phyloP scores from a whole-genome alignment of 768 basidiomycete genomes.

The Thelephora ganbajun region DNA sequence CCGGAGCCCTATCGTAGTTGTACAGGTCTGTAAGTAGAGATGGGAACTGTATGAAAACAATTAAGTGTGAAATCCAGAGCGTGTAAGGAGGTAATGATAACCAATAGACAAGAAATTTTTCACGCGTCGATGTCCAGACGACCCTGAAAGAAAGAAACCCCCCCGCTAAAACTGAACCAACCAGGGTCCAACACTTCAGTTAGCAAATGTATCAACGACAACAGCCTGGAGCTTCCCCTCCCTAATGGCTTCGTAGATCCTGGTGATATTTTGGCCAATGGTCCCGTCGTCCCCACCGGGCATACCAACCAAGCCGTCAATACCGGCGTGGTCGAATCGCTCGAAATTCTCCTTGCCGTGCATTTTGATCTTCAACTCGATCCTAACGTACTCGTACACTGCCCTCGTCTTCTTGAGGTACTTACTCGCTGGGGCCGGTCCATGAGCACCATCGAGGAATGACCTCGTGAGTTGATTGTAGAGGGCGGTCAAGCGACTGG shows the following conservation, averaged over 20 bases:
- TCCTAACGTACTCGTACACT: slow-evolving; percentile 67
- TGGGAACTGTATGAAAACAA: no score
- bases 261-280: slow-evolving; percentile 54
- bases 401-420: slow-evolving; percentile 56
- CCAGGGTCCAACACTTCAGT: no score
- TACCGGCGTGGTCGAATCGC: slow-evolving; percentile 24
- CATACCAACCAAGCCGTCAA: slow-evolving; percentile 25
- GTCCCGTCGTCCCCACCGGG: slow-evolving; percentile 55
- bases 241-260: slow-evolving; percentile 69
- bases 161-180: no score
- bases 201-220: slow-evolving; percentile 37
- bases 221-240: slow-evolving; percentile 53
- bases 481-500: slow-evolving; percentile 29
- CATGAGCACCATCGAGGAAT: slow-evolving; percentile 45
- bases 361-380: slow-evolving; percentile 64
- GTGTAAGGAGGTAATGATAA: no score
- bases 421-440: slow-evolving; percentile 50
- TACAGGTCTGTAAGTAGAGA: no score
- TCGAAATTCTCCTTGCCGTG: slow-evolving; percentile 61
- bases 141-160: no score
- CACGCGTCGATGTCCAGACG: no score
- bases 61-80: no score
- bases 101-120: no score
- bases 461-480: slow-evolving; percentile 36
- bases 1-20: no score